These are phyloP conservation scores for Pseudogymnoascus destructans DNA, from an alignment of 2,329 filamentous ascomycete genomes.

Conservation along the genomic window DNA sequence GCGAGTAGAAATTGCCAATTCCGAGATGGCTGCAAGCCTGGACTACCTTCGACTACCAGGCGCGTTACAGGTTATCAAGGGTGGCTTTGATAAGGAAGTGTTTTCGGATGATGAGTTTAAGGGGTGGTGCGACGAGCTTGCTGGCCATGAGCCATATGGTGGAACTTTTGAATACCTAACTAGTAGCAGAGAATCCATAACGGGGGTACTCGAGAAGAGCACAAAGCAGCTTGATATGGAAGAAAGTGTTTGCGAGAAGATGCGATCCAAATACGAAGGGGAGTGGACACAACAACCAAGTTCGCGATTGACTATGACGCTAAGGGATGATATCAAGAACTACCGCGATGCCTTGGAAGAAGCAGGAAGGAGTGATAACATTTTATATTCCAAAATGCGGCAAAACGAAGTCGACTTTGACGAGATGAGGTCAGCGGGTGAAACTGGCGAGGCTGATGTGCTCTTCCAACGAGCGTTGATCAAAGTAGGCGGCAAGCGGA, in stretches of 20 bases:
- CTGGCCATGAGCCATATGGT: conserved; percentile 67
- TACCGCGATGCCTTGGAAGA: conserved; percentile 85
- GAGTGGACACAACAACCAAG: conserved; percentile 98
- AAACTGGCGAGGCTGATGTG: conserved; percentile 73
- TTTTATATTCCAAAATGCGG: conserved; percentile 69
- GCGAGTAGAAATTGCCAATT: conserved; percentile 80
- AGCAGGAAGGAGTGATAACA: conserved; percentile 71
- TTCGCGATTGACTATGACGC: conserved; percentile 71
- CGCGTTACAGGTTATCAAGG: conserved; percentile 82
- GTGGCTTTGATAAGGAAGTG: conserved; percentile 80
- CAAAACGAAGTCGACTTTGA: conserved; percentile 84
- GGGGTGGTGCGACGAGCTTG: conserved; percentile 86
- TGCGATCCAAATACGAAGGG: conserved; percentile 89
- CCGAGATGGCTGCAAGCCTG: conserved; percentile 89
- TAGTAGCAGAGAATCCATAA: conserved; percentile 62
- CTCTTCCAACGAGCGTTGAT: conserved; percentile 80
- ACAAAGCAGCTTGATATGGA: conserved; percentile 90
- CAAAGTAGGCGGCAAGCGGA: conserved; percentile 54
- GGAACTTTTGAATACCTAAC: conserved; percentile 68
- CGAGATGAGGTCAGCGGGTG: conserved; percentile 83
- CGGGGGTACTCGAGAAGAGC: conserved; percentile 61
- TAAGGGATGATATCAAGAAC: conserved; percentile 74
- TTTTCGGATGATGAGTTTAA: conserved; percentile 82
- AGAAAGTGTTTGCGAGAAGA: conserved; percentile 96
- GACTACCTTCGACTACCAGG: conserved; percentile 86